Base-by-base conservation (phyloP, 2,329 filamentous ascomycete genomes). In the Paraphoma sp. region DNA sequence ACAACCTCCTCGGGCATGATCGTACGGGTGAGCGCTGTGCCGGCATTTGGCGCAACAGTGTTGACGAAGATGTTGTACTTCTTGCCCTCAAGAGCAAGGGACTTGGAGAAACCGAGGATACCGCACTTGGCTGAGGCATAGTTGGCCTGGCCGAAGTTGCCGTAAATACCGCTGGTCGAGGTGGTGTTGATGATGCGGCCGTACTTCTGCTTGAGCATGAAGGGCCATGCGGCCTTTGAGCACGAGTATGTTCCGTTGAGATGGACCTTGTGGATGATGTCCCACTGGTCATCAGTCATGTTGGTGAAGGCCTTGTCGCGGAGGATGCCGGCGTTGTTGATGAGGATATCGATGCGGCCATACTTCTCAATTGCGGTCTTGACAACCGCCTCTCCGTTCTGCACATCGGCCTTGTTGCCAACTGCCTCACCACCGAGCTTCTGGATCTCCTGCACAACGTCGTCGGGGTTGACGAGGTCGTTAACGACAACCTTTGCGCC, bases 31-130 rank as follows among this genome's bases (percentile, higher is more conserved):
- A 99, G 95, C 75, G 89, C 88, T 44, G 95, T 99, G 69, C 95
- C 95, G 40, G 95, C 95, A 73, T 98, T 99, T 67, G 95, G 95
- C 23, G 95, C 95, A 72, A 99, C 97, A 56, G 93, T 97, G 85
- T 99, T 99, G 78, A 97, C 92, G 71, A 88, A 93, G 79, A 99
- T 98, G 84, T 97, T 97, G 85, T 99, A 93, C 84, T 98, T 98
- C 74, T 86, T 86, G 70, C 95, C 95, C 81, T 99, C 95, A 48
- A 95, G 85, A 49, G 95, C 95, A 53, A 99, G 86, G 48, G 95
- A 92, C 68, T 93, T 91, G 41, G 93, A 97, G 83, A 99, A 92
- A 59, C 95, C 95, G 42, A 99, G 89, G 65, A 99, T 98, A 80
- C 92, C 95, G 67, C 62, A 76, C 64, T 78, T 79, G 41, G 80